phyloP scores from a whole-genome alignment of 371 early-diverging fungal genomes.

The Apophysomyces sp. region DNA sequence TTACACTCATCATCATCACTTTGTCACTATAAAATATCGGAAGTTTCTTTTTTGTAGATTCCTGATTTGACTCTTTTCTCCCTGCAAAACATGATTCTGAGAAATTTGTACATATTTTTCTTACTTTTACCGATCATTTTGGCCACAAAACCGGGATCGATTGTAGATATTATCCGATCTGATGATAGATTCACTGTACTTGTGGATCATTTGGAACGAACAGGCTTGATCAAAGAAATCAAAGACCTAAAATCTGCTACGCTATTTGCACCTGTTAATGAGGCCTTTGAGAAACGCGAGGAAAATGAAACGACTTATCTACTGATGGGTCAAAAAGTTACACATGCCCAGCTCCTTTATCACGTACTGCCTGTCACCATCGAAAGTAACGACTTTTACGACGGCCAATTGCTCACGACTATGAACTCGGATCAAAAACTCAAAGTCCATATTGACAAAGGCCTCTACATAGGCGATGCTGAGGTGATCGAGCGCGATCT shows the following conservation, averaged over 20 bases:
- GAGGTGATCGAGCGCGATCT: conserved; percentile 30
- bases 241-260: conserved; percentile 40
- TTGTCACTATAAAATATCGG: not conserved
- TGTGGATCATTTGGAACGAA: conserved; percentile 23
- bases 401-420: conserved; percentile 48
- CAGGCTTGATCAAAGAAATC: conserved; percentile 15
- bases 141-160: not conserved
- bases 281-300: conserved; percentile 40
- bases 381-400: conserved; percentile 30
- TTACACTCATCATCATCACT: not conserved
- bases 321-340: conserved; percentile 32
- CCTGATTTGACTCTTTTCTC: not conserved
- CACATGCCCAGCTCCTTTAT: conserved; percentile 34
- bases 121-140: not conserved
- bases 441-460: conserved; percentile 25
- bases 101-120: not conserved
- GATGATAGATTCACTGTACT: conserved; percentile 27
- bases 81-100: not conserved
- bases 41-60: not conserved
- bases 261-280: conserved; percentile 57
- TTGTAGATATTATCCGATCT: conserved; percentile 25
- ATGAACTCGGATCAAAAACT: conserved; percentile 31
- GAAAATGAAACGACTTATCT: conserved; percentile 19
- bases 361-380: conserved; percentile 35
- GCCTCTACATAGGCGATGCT: conserved; percentile 23